Evolutionary conservation across 371 early-diverging fungal genomes (phyloP), one percentile per base, ranked within the genome.

Genomic region (Mortierella sp.): DNA sequence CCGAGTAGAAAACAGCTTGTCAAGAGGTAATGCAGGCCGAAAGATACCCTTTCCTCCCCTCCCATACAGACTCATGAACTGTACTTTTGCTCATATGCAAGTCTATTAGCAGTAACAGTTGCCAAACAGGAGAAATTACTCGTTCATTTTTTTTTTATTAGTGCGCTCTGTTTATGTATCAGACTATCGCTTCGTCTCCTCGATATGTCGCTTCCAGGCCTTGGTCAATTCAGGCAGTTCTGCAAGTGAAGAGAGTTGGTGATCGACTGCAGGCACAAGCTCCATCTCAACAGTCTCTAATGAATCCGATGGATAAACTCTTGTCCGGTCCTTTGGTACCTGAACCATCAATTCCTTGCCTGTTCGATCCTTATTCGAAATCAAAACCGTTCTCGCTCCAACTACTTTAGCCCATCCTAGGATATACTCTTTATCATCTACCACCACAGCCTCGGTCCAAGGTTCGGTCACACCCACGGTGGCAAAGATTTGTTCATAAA

Each of bases 401-500:
- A 68, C 66, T 3, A 68, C 65, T 51, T 76, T 76, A 45, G 77
- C 77, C 68, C 72, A 71, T 11, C 57, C 68, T 19, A 76, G 65
- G 43, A 76, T 72, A 16, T 71, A 26, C 53, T 76, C 77, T 61
- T 76, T 76, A 50, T 76, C 77, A 47, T 76, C 77, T 37, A 76
- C 68, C 28, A 76, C 59, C 15, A 76, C 48, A 1, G 72, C 71
- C 19, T 62, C 67, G 7, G 53, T 50, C 53, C 53, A 23, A 28
- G 77, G 62, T 52, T 71, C 65, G 3, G 9, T 3, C 1, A 71
- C 59, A 1, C 72, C 72, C 25, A 60, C 71, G 57, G 71, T 59
- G 16, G 45, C 45, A 28, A 76, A 76, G 21, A 76, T 65, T 30
- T 45, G 60, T 25, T 60, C 62, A 23, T 76, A 76, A 44, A 68